Evolutionary conservation across 2,329 filamentous ascomycete genomes (phyloP).

Genomic region (Moelleriella libera): DNA sequence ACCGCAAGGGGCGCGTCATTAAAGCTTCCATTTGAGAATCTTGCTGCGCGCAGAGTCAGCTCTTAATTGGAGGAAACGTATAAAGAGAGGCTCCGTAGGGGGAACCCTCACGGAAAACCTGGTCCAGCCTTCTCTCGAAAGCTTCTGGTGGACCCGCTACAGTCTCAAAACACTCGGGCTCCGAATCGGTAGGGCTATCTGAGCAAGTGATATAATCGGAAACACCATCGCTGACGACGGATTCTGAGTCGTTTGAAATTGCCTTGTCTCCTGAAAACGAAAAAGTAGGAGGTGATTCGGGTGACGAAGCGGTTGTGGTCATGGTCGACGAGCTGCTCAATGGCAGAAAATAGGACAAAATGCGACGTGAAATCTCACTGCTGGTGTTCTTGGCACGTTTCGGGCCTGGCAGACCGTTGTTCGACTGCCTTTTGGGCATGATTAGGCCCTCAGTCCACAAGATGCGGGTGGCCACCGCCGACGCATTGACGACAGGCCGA

Average conservation of each 20-base stretch:
- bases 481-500: too few relatives aligned
- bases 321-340: too few relatives aligned
- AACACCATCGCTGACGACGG: too few relatives aligned
- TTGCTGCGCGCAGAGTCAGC: slow-evolving; percentile 12
- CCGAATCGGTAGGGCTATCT: slow-evolving; percentile 5
- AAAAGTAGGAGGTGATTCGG: too few relatives aligned
- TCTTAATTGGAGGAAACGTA: not conserved
- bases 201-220: not conserved
- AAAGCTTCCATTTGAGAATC: slow-evolving; percentile 22
- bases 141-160: not conserved
- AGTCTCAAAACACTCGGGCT: not conserved
- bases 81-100: not conserved
- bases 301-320: too few relatives aligned
- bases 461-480: too few relatives aligned
- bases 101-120: slow-evolving; percentile 24
- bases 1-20: slow-evolving; percentile 31
- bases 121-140: slow-evolving; percentile 14
- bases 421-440: too few relatives aligned
- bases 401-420: too few relatives aligned
- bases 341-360: too few relatives aligned
- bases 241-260: not conserved
- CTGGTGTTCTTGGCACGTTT: too few relatives aligned
- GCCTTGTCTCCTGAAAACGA: not conserved
- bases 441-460: too few relatives aligned
- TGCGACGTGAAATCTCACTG: too few relatives aligned